Evolutionary conservation across 176 grass and related monocot species (phyloP).

Genomic region (Avena sativa): DNA sequence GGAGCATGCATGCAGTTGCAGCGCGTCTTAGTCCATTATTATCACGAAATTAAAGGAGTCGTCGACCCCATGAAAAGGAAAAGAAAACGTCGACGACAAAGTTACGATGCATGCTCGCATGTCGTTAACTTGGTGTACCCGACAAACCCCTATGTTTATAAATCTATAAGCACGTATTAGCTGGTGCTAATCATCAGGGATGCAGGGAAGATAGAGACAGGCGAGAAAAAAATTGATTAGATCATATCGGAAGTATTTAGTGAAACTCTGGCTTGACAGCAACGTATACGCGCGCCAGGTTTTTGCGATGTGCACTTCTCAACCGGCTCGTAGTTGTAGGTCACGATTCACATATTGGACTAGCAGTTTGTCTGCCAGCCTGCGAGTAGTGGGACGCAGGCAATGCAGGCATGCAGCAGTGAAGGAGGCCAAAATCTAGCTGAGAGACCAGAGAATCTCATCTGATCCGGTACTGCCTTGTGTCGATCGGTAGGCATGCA

Average conservation of each 20-base stretch:
- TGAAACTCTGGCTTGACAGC: constrained; percentile 36
- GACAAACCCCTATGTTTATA: neutral
- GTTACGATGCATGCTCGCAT: constrained; percentile 34
- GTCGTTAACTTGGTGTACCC: neutral
- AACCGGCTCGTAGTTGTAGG: neutral
- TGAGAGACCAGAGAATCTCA: neutral
- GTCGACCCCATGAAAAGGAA: neutral
- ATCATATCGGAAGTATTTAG: neutral
- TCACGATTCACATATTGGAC: neutral
- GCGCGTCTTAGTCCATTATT: too few species aligned
- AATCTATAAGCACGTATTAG: constrained; percentile 1
- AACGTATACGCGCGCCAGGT: constrained; percentile 8
- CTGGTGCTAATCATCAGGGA: constrained; percentile 19
- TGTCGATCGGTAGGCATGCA: neutral
- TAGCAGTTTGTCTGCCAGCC: too few species aligned
- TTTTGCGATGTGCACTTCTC: neutral
- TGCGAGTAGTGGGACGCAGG: too few species aligned
- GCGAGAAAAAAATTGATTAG: neutral
- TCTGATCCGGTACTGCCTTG: neutral
- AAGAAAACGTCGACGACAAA: neutral
- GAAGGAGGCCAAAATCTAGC: neutral
- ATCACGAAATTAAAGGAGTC: neutral
- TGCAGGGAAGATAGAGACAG: constrained; percentile 2
- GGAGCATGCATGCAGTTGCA: too few species aligned
- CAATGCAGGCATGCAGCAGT: too few species aligned